Evolutionary conservation across 2,329 filamentous ascomycete genomes (phyloP).

Genomic region (Boeremia lycopersici): DNA sequence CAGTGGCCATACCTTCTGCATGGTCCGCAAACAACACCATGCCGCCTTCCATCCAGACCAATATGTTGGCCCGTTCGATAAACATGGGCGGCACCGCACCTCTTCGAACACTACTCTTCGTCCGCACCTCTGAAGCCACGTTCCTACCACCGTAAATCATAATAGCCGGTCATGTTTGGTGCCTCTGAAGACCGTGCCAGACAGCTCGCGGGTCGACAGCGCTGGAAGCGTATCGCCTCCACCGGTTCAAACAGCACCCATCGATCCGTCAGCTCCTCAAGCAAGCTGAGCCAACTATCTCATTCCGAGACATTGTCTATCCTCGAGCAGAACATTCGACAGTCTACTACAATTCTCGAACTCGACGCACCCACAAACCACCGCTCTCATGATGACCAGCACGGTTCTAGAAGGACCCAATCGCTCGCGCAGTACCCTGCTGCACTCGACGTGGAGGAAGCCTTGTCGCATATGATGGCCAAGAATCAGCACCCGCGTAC

Average conservation of each 20-base stretch:
- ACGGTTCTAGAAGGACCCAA: not conserved
- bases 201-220: slow-evolving; percentile 41
- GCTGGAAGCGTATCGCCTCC: slow-evolving; percentile 35
- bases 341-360: not conserved
- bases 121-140: slow-evolving; percentile 13
- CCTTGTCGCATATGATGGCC: slow-evolving; percentile 5
- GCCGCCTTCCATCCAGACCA: slow-evolving; percentile 5
- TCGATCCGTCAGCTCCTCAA: slow-evolving; percentile 24
- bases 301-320: slow-evolving; percentile 9
- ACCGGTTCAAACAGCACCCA: slow-evolving; percentile 22
- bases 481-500: not conserved
- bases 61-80: slow-evolving; percentile 4
- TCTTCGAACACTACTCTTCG: not conserved
- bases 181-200: slow-evolving; percentile 43
- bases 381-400: not conserved
- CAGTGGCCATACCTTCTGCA: slow-evolving; percentile 9
- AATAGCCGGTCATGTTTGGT: slow-evolving; percentile 37
- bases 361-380: not conserved
- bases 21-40: slow-evolving; percentile 11
- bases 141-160: slow-evolving; percentile 1
- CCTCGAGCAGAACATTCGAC: slow-evolving; percentile 8
- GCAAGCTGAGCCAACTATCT: slow-evolving; percentile 15
- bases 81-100: slow-evolving; percentile 9
- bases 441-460: slow-evolving; percentile 6
- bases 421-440: not conserved